These are phyloP conservation scores for Aspergillus alliaceus DNA, from an alignment of 2,329 filamentous ascomycete species.

Conservation along the genomic window DNA sequence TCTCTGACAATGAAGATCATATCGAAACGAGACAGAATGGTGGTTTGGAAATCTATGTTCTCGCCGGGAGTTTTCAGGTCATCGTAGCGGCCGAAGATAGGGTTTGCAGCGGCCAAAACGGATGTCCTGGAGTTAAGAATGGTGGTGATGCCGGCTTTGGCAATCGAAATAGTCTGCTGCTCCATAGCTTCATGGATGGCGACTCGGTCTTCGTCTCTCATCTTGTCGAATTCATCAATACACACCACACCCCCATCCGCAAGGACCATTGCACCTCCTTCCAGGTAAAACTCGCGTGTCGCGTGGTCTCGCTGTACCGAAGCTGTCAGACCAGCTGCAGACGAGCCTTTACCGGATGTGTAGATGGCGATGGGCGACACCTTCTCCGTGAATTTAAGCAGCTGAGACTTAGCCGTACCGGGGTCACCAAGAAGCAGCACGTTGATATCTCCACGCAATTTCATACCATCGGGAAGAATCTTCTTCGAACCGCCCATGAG, in stretches of 20 bases:
- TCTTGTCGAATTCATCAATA: conserved; percentile 99
- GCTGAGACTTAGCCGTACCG: conserved; percentile 95
- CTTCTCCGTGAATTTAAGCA: conserved; percentile 96
- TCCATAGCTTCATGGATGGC: conserved; percentile 99
- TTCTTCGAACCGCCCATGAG: conserved; percentile 96
- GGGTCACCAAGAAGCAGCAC: conserved; percentile 94
- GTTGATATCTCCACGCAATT: conserved; percentile 95
- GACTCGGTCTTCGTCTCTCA: conserved; percentile 96
- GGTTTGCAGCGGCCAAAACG: conserved; percentile 92
- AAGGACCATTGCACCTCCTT: conserved; percentile 97
- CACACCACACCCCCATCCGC: conserved; percentile 96
- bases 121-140: conserved; percentile 96
- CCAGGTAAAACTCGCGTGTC: conserved; percentile 94
- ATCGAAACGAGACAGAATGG: conserved; percentile 95
- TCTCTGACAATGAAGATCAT: conserved; percentile 99
- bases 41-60: conserved; percentile 99
- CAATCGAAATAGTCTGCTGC: conserved; percentile 98
- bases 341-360: conserved; percentile 97
- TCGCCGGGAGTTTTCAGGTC: conserved; percentile 97
- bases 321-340: conserved; percentile 92
- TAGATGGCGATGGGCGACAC: conserved; percentile 96
- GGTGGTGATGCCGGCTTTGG: conserved; percentile 96
- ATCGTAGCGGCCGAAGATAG: conserved; percentile 96
- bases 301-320: conserved; percentile 92
- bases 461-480: conserved; percentile 96